phyloP scores from a whole-genome alignment of 306 rosid genomes.

The Malus fusca region DNA sequence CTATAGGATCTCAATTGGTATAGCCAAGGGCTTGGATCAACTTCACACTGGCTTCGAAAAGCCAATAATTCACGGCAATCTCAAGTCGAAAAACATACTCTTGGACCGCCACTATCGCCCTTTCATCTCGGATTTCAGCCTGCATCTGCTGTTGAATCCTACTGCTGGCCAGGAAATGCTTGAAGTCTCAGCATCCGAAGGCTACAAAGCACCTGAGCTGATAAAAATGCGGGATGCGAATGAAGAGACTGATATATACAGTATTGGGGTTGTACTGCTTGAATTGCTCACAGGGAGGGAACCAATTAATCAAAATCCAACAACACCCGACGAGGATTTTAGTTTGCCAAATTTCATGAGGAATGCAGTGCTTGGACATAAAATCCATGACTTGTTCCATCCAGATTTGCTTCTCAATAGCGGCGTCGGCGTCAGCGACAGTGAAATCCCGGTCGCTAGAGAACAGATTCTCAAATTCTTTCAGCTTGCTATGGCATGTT shows the following conservation, averaged over 20 bases:
- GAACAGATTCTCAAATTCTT: slow-evolving; percentile 59
- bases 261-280: slow-evolving; percentile 71
- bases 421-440: slow-evolving; percentile 19
- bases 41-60: slow-evolving; percentile 62
- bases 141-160: slow-evolving; percentile 70
- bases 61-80: slow-evolving; percentile 78
- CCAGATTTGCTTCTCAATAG: slow-evolving; percentile 56
- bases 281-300: slow-evolving; percentile 84
- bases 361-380: slow-evolving; percentile 65
- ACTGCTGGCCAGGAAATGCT: slow-evolving; percentile 86
- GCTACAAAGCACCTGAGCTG: slow-evolving; percentile 87
- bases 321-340: slow-evolving; percentile 76
- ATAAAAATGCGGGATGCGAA: slow-evolving; percentile 76
- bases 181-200: slow-evolving; percentile 59
- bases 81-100: slow-evolving; percentile 74
- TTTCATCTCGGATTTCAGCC: slow-evolving; percentile 60
- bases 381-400: slow-evolving; percentile 70
- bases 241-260: slow-evolving; percentile 62
- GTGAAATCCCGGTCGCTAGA: slow-evolving; percentile 31
- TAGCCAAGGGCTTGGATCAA: slow-evolving; percentile 75
- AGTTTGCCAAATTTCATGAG: slow-evolving; percentile 74
- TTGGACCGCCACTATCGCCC: slow-evolving; percentile 57
- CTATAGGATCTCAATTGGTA: slow-evolving; percentile 49
- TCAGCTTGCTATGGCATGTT: slow-evolving; percentile 85
- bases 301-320: slow-evolving; percentile 60